phyloP scores from a whole-genome alignment of 2,329 filamentous ascomycete species.

The Neocatenulostroma microsporum region DNA sequence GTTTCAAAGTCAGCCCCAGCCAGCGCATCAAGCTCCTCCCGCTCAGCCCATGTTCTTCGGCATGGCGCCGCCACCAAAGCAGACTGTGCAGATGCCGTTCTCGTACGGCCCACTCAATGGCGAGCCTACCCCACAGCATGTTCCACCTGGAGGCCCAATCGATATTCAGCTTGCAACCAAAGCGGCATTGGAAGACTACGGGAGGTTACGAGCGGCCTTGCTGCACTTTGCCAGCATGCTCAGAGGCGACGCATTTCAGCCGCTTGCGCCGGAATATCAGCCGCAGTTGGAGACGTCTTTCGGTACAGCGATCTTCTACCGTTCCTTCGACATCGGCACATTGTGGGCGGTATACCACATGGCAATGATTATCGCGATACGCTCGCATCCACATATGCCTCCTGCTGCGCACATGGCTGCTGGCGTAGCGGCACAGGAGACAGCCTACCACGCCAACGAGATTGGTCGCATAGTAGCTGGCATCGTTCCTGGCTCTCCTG shows the following conservation, averaged over 20 bases:
- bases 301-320: conserved; percentile 70
- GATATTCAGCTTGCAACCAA: conserved; percentile 58
- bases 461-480: conserved; percentile 77
- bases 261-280: conserved; percentile 61
- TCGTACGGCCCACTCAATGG: conserved; percentile 29
- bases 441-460: conserved; percentile 60
- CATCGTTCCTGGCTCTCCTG: conserved; percentile 42
- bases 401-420: conserved; percentile 83
- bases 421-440: conserved; percentile 65
- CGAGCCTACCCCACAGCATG: conserved; percentile 16
- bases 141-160: conserved; percentile 38
- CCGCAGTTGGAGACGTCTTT: conserved; percentile 64
- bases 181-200: conserved; percentile 73
- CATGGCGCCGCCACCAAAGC: conserved; percentile 37
- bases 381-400: conserved; percentile 82
- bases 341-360: conserved; percentile 86
- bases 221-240: conserved; percentile 57
- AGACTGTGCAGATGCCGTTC: conserved; percentile 36
- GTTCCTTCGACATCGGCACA: conserved; percentile 77
- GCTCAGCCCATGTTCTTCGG: conserved; percentile 46
- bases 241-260: conserved; percentile 67
- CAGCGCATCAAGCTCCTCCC: too few relatives aligned
- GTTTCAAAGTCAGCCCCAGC: not conserved
- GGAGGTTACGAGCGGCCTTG: conserved; percentile 64
- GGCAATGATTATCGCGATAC: conserved; percentile 71